phyloP scores from a whole-genome alignment of 805 yeast species.

The Danielia reshetovae region DNA sequence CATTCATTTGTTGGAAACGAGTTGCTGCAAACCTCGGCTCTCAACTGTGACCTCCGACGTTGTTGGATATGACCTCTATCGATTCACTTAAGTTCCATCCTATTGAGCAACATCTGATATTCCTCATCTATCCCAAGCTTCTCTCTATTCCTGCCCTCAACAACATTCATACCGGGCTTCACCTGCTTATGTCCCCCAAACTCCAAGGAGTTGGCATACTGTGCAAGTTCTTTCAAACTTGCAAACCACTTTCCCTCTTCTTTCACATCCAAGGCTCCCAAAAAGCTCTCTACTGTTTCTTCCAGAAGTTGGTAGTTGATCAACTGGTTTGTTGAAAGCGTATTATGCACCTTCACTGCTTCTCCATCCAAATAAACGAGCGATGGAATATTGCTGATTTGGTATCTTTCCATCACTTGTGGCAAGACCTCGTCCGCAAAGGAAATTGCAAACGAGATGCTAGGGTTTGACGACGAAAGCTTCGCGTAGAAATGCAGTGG shows the following conservation, averaged over 20 bases:
- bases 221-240: constrained; percentile 4
- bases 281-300: constrained; percentile 12
- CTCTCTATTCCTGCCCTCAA: constrained; percentile 5
- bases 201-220: constrained; percentile 4
- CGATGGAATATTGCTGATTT: constrained; percentile 31
- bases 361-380: constrained; percentile 24
- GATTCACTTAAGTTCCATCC: no score
- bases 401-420: constrained; percentile 20
- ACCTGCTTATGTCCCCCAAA: constrained; percentile 14
- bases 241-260: constrained; percentile 11
- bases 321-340: constrained; percentile 19
- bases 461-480: constrained; percentile 15
- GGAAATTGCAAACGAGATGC: constrained; percentile 21
- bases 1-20: no score
- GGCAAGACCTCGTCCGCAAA: constrained; percentile 20
- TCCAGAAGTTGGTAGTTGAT: constrained; percentile 16
- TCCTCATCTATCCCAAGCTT: constrained; percentile 17
- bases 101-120: constrained; percentile 13
- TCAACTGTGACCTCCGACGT: no score
- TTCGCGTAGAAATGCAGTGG: constrained; percentile 35
- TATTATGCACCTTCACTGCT: constrained; percentile 21
- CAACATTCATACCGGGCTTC: constrained; percentile 12
- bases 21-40: no score
- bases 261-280: constrained; percentile 1
- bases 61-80: no score